These are phyloP conservation scores for Erythrophleum ivorense DNA, from an alignment of 331 rosid genomes.

Conservation along the genomic window DNA sequence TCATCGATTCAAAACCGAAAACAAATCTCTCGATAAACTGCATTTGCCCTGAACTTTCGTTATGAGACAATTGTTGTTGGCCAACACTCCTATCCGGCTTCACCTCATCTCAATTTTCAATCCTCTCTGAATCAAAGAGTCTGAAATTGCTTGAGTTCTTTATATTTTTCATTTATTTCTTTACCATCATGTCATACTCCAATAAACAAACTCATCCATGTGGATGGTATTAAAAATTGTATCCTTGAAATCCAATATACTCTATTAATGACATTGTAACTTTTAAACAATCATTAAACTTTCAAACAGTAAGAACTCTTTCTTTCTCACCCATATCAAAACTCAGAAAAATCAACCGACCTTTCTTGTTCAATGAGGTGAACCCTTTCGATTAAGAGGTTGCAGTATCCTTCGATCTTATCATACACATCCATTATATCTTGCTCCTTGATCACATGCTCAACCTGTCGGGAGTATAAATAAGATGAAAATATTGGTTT, in stretches of 20 bases:
- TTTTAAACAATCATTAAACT: too few species aligned
- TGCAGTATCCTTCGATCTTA: slow-evolving; percentile 72
- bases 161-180: too few species aligned
- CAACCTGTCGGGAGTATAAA: slow-evolving; percentile 54
- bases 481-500: neutral
- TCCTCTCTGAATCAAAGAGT: neutral
- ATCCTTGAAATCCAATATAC: too few species aligned
- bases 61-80: too few species aligned
- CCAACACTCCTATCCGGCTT: too few species aligned
- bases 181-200: neutral
- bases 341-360: slow-evolving; percentile 41
- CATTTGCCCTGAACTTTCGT: too few species aligned
- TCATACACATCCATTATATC: slow-evolving; percentile 76
- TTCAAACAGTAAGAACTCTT: too few species aligned
- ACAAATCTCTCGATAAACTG: too few species aligned
- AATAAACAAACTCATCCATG: too few species aligned
- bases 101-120: too few species aligned
- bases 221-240: too few species aligned
- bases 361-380: slow-evolving; percentile 80
- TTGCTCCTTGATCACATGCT: slow-evolving; percentile 83
- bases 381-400: slow-evolving; percentile 72
- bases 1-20: neutral
- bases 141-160: neutral
- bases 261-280: neutral
- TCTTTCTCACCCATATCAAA: neutral